phyloP scores from a whole-genome alignment of 306 rosid genomes.

The Begonia fuchsioides region DNA sequence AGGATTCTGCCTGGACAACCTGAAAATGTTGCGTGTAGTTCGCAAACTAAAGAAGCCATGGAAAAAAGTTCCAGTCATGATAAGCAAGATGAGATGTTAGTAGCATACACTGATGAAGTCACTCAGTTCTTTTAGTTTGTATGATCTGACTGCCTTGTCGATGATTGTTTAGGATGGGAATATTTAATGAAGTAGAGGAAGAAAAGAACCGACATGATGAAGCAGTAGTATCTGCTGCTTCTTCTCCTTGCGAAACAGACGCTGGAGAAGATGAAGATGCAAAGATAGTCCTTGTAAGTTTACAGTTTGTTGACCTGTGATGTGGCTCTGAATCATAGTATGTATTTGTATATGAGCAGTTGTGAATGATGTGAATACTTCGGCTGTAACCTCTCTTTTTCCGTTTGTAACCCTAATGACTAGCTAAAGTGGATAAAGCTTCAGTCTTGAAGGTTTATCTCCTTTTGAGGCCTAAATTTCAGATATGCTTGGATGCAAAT shows the following conservation, averaged over 20 bases:
- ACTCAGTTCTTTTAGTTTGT: too few species aligned
- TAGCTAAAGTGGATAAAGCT: too few species aligned
- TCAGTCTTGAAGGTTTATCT: too few species aligned
- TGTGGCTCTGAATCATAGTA: not conserved
- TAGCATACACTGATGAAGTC: not conserved
- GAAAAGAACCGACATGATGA: not conserved
- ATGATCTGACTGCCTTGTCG: too few species aligned
- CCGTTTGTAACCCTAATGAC: too few species aligned
- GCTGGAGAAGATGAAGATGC: conserved; percentile 1
- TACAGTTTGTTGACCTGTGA: not conserved
- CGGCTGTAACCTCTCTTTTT: too few species aligned
- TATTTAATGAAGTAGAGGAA: conserved; percentile 4
- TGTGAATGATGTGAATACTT: not conserved
- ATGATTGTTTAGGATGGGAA: conserved; percentile 6
- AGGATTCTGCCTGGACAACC: conserved; percentile 11
- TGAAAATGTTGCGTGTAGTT: conserved; percentile 6
- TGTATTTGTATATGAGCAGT: not conserved
- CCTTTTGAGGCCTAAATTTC: too few species aligned
- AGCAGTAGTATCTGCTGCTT: not conserved
- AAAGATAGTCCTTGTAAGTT: conserved; percentile 3
- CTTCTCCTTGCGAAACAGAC: not conserved
- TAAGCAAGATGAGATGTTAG: conserved; percentile 69
- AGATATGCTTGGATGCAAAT: too few species aligned
- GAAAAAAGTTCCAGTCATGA: conserved; percentile 33
- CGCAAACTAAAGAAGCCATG: conserved; percentile 4